Base-by-base conservation (phyloP, 2,329 filamentous ascomycete genomes). In the Penicillium sp. region DNA sequence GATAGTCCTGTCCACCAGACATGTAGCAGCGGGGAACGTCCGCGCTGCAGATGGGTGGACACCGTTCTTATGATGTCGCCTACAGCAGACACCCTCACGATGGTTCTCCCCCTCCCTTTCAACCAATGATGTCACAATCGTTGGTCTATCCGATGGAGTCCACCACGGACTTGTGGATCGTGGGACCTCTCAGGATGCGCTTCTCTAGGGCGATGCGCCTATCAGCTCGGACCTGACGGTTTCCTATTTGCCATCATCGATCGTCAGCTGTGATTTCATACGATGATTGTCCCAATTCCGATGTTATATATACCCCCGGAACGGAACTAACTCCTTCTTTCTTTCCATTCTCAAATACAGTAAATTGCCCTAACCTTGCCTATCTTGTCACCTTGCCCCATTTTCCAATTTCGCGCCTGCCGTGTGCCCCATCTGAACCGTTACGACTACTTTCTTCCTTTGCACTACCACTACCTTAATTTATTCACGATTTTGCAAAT, bases 51-150 rank as follows among this genome's bases (percentile, higher is more conserved):
- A 35, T 37, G 35, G 38, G 34, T 26, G 28, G 41, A 39, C 23
- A 28, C 32, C 35, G 29, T 47, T 39, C 36, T 47, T 42, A 47
- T 51, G 47, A 52, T 52, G 44, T 42, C 39, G 48, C 37, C 43
- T 18, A 30, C 27, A 32, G 18, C 20, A 30, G 30, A n/a, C 18
- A 30, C 14, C 31, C 31, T 31, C 33, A n/a, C 3, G n/a, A 11
- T 20, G 18, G 22, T 15, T 11, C 15, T 17, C 25, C 22, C 23
- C 20, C 33, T 32, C 38, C 33, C 30, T 32, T 39, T 50, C 31
- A 42, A 40, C 51, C 42, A 51, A 51, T 54, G 48, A 54, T 54
- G 51, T 52, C 50, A 54, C 41, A 32, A 14, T 31, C 20, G 30
- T 32, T 40, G 32, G 28, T 39, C 37, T 34, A 30, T 32, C 39